Evolutionary conservation across 2,329 filamentous ascomycete species (phyloP).

Genomic region (Stagonosporopsis tanaceti): DNA sequence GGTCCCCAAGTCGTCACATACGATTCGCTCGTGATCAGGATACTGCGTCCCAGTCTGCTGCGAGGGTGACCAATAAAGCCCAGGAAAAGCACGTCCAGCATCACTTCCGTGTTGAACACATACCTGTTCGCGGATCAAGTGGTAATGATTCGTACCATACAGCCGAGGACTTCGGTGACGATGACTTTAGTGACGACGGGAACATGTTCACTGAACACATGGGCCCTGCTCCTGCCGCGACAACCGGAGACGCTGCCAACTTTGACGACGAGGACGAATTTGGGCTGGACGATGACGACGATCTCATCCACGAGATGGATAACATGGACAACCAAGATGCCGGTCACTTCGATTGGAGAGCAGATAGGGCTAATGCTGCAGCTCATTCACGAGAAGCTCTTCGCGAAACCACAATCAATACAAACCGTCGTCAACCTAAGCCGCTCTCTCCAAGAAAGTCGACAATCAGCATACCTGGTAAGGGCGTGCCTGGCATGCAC

Average conservation of each 20-base stretch:
- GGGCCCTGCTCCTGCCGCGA: constrained; percentile 22
- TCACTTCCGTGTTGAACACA: constrained; percentile 16
- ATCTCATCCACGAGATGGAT: constrained; percentile 52
- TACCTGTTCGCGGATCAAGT: constrained; percentile 7
- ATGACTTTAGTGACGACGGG: constrained; percentile 40
- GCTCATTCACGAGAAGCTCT: constrained; percentile 36
- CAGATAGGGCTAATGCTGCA: constrained; percentile 29
- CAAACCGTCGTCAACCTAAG: constrained; percentile 22
- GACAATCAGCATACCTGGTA: constrained; percentile 34
- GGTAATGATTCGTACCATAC: constrained; percentile 22
- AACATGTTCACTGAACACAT: constrained; percentile 33
- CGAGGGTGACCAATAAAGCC: background rate
- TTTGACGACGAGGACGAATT: constrained; percentile 41
- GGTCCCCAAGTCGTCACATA: constrained; percentile 39
- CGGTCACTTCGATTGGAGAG: constrained; percentile 39
- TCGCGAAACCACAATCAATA: constrained; percentile 41
- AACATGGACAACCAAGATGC: constrained; percentile 52
- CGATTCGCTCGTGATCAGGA: constrained; percentile 34
- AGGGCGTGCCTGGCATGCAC: constrained; percentile 53
- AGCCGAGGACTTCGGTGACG: constrained; percentile 34
- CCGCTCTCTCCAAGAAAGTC: constrained; percentile 41
- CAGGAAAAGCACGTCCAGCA: constrained; percentile 29
- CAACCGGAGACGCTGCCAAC: background rate
- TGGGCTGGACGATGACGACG: constrained; percentile 39
- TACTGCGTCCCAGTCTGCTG: constrained; percentile 19